These are phyloP conservation scores for Begonia masoniana DNA, from an alignment of 306 rosid genomes.

Conservation along the genomic window DNA sequence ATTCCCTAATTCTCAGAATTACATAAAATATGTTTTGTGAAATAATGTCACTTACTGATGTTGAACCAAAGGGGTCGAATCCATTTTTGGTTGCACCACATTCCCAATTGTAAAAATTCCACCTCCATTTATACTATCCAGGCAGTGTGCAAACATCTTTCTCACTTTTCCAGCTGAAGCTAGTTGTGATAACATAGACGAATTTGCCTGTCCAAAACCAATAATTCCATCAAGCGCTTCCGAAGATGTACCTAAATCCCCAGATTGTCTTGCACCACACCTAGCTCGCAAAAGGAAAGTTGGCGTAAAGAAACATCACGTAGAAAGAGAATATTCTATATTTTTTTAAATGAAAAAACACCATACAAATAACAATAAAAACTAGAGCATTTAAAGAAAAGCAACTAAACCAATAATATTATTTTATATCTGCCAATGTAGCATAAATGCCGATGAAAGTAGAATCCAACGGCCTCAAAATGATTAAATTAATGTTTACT, in stretches of 20 bases:
- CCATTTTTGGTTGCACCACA: conserved; percentile 56
- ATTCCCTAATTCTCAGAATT: not conserved
- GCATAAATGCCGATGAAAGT: no score
- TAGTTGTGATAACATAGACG: conserved; percentile 83
- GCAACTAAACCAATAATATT: no score
- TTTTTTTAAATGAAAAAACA: no score
- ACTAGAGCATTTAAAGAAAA: no score
- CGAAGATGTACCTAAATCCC: conserved; percentile 30
- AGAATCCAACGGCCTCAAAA: no score
- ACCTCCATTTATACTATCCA: conserved; percentile 64
- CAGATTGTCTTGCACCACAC: conserved; percentile 64
- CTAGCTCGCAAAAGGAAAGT: conserved; percentile 15
- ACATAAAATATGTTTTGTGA: conserved; percentile 10
- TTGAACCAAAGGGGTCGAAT: conserved; percentile 42
- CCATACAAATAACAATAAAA: no score
- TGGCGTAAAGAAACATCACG: no score
- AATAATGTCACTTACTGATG: conserved; percentile 38
- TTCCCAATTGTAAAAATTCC: conserved; percentile 89
- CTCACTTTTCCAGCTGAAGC: conserved; percentile 68
- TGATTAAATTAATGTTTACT: no score
- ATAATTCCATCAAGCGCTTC: conserved; percentile 71
- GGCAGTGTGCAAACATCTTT: conserved; percentile 80
- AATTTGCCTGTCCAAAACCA: conserved; percentile 91
- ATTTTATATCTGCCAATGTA: no score
- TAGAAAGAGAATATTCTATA: no score